Conservation (phyloP, 768 basidiomycete genomes). For the Amanita polypyramis region DNA sequence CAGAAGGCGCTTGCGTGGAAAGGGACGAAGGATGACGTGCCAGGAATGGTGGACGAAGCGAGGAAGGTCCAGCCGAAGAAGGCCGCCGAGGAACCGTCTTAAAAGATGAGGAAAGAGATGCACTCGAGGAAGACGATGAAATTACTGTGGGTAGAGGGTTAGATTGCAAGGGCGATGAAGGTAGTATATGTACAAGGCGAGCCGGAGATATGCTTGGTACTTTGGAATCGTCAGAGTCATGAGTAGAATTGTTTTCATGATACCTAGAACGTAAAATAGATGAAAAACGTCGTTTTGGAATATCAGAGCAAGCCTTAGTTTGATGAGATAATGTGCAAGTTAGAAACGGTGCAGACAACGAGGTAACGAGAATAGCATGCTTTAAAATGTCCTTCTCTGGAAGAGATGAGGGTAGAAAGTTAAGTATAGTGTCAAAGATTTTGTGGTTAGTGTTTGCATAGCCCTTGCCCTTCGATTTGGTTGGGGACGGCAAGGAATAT, state of each 20-base stretch:
- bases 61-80: background rate
- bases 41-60: background rate
- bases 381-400: conserved; percentile 34
- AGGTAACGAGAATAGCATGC: conserved; percentile 32
- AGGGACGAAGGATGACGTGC: background rate
- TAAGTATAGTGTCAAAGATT: conserved; percentile 32
- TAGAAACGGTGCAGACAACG: conserved; percentile 27
- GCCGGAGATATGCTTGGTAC: background rate
- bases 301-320: background rate
- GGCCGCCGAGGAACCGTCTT: background rate
- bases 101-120: background rate
- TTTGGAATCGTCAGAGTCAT: background rate
- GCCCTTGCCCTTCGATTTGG: background rate
- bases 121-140: background rate
- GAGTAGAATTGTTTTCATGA: background rate
- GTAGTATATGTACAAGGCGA: conserved; percentile 9
- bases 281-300: conserved; percentile 5
- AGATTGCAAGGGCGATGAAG: background rate
- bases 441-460: conserved; percentile 9
- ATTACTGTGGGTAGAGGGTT: no score
- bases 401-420: conserved; percentile 28
- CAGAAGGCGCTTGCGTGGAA: background rate
- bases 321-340: background rate
- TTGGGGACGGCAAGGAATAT: conserved; percentile 3
- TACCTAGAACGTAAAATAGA: conserved; percentile 3